Evolutionary conservation across 176 grass and related monocot species (phyloP).

Genomic region (Pontederia crassipes): DNA sequence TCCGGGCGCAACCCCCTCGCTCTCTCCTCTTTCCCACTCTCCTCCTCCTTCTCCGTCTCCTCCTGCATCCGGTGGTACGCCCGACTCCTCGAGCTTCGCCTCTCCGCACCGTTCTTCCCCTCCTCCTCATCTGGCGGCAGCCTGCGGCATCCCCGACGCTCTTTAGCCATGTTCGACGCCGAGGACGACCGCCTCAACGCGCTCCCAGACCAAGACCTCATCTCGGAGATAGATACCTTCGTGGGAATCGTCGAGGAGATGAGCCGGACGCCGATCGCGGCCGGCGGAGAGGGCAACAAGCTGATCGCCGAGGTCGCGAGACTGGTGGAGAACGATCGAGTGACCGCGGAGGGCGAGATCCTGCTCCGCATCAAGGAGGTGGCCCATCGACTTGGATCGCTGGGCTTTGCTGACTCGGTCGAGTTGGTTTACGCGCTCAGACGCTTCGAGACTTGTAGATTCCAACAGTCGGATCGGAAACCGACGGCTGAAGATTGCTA

Average conservation of each 20-base stretch:
- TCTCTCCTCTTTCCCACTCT: slow-evolving; percentile 54
- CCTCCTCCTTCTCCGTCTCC: slow-evolving; percentile 27
- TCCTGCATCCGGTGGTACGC: slow-evolving; percentile 73
- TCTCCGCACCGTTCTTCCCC: slow-evolving; percentile 23
- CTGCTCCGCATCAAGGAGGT: slow-evolving; percentile 43
- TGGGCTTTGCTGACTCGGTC: slow-evolving; percentile 51
- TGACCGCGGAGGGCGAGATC: slow-evolving; percentile 37
- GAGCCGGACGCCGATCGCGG: slow-evolving; percentile 25
- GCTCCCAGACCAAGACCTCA: slow-evolving; percentile 19
- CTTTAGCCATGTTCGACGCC: background rate
- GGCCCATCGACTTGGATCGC: slow-evolving; percentile 40
- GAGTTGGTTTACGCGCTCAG: slow-evolving; percentile 55
- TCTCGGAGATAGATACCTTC: slow-evolving; percentile 40
- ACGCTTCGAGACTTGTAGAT: slow-evolving; percentile 28
- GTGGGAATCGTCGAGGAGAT: slow-evolving; percentile 40
- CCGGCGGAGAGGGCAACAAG: slow-evolving; percentile 20
- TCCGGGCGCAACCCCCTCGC: slow-evolving; percentile 84
- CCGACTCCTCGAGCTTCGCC: slow-evolving; percentile 61
- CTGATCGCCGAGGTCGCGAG: slow-evolving; percentile 43
- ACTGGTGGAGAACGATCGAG: slow-evolving; percentile 52
- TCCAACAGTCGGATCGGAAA: slow-evolving; percentile 41
- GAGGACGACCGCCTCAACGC: background rate
- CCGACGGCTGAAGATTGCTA: slow-evolving; percentile 45
- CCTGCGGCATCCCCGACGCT: background rate
- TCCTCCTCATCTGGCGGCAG: background rate